A percentile compares a stretch with the other conserved stretches of the same genome.
Evolutionary conservation across 73 alveolate genomes (phyloP).

Genomic region (Blepharisma stoltei): DNA sequence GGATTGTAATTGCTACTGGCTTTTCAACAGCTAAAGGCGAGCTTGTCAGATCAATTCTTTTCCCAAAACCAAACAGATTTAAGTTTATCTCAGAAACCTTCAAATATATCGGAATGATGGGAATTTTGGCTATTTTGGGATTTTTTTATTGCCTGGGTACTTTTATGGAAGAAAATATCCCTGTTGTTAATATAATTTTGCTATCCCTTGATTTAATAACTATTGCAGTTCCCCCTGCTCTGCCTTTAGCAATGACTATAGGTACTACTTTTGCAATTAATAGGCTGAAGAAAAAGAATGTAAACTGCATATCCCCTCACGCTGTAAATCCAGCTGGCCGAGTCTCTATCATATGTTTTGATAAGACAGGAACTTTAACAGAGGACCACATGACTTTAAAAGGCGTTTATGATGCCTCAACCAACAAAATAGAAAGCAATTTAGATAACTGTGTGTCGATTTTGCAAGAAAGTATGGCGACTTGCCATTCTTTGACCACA

Average conservation of each 20-base stretch:
- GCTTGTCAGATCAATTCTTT: conserved; percentile 64
- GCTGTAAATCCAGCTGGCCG: conserved; percentile 91
- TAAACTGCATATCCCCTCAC: conserved; percentile 85
- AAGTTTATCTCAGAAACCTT: conserved; percentile 63
- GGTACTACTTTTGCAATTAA: conserved; percentile 57
- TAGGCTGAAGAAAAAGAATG: conserved; percentile 64
- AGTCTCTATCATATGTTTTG: conserved; percentile 84
- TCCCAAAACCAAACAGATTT: conserved; percentile 64
- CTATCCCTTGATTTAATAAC: conserved; percentile 59
- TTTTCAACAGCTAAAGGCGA: conserved; percentile 70
- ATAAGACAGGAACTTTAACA: conserved; percentile 97
- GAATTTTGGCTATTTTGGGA: conserved; percentile 52
- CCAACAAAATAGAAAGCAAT: neutral
- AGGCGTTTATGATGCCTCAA: conserved; percentile 46
- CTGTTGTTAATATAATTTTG: neutral
- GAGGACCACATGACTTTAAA: conserved; percentile 89
- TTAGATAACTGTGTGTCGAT: neutral
- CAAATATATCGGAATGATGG: conserved; percentile 58
- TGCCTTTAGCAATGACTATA: conserved; percentile 67
- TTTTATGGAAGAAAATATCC: conserved; percentile 38
- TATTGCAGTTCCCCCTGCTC: conserved; percentile 81
- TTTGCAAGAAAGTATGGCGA: conserved; percentile 59
- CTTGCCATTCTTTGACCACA: conserved; percentile 88
- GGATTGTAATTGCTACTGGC: conserved; percentile 62
- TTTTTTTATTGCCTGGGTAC: conserved; percentile 38